Evolutionary conservation across 2,329 filamentous ascomycete species (phyloP).

Genomic region (Rhinocladiella similis): DNA sequence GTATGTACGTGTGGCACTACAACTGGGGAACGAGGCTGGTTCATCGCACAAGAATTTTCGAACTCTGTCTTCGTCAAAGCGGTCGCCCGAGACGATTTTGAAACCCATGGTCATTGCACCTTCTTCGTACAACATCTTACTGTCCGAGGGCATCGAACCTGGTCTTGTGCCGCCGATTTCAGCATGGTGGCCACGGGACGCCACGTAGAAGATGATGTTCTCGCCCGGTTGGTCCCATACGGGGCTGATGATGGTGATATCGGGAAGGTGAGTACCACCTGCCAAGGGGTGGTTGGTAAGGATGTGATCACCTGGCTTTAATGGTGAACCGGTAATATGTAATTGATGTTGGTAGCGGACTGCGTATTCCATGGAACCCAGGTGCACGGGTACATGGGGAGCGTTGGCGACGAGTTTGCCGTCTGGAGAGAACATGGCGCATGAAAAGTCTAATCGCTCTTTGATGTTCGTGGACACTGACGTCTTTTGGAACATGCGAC

Average conservation of each 20-base stretch:
- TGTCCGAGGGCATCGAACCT: constrained; percentile 44
- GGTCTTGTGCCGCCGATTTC: constrained; percentile 52
- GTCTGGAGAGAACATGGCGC: constrained; percentile 74
- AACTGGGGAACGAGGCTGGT: constrained; percentile 23
- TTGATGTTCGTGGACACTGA: constrained; percentile 79
- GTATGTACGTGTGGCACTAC: constrained; percentile 29
- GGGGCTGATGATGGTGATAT: constrained; percentile 75
- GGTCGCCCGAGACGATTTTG: constrained; percentile 34
- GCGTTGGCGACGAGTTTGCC: constrained; percentile 69
- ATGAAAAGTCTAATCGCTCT: constrained; percentile 78
- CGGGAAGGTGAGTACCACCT: constrained; percentile 76
- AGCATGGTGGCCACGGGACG: constrained; percentile 71
- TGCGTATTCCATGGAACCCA: constrained; percentile 81
- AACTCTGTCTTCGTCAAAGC: constrained; percentile 38
- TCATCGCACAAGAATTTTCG: constrained; percentile 31
- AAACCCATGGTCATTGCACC: constrained; percentile 48
- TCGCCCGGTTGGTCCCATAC: constrained; percentile 66
- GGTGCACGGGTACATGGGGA: constrained; percentile 77
- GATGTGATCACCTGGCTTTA: constrained; percentile 74
- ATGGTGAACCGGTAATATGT: constrained; percentile 8
- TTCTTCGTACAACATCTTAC: constrained; percentile 48
- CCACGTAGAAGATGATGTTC: constrained; percentile 74
- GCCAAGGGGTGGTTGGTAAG: constrained; percentile 78
- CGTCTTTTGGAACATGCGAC: constrained; percentile 74
- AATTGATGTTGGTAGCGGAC: constrained; percentile 66